A percentile compares a stretch with the other conserved stretches of the same genome.
phyloP scores from a whole-genome alignment of 2,329 filamentous ascomycete genomes.

The Neofusicoccum laricinum region DNA sequence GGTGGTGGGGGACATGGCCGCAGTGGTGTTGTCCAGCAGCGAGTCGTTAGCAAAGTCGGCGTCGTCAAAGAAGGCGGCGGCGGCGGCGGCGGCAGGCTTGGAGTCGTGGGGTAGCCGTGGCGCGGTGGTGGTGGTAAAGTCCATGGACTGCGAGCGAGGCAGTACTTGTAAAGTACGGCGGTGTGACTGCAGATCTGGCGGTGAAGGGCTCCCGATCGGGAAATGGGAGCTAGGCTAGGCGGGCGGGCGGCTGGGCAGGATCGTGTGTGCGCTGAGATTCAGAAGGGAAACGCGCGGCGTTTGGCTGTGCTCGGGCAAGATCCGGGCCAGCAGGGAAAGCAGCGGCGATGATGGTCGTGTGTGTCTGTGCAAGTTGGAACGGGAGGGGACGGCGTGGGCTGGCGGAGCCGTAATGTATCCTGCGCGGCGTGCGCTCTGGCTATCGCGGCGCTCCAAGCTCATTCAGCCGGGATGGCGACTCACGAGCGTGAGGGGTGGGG shows the following conservation, averaged over 20 bases:
- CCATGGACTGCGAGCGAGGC: slow-evolving; percentile 30
- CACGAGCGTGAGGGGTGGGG: slow-evolving; percentile 8
- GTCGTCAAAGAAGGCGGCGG: slow-evolving; percentile 42
- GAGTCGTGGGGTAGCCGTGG: slow-evolving; percentile 35
- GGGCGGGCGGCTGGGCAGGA: slow-evolving; percentile 9
- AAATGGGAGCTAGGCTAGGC: neutral
- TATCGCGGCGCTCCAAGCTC: slow-evolving; percentile 3
- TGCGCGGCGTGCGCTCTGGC: neutral
- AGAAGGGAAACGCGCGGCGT: slow-evolving; percentile 9
- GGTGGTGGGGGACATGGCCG: slow-evolving; percentile 49
- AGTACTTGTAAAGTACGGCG: slow-evolving; percentile 38
- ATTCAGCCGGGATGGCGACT: slow-evolving; percentile 5
- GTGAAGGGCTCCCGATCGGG: slow-evolving; percentile 14
- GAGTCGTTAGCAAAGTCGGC: slow-evolving; percentile 51
- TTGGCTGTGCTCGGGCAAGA: slow-evolving; percentile 14
- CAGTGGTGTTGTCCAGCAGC: slow-evolving; percentile 37
- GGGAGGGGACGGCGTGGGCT: slow-evolving; percentile 14
- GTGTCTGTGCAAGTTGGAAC: neutral
- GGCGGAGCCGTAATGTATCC: slow-evolving; percentile 6
- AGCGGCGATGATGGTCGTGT: slow-evolving; percentile 15
- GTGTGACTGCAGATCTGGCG: slow-evolving; percentile 27
- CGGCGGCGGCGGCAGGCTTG: slow-evolving; percentile 36
- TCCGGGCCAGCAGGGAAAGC: slow-evolving; percentile 9
- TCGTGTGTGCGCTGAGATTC: slow-evolving; percentile 5
- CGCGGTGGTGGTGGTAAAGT: slow-evolving; percentile 37